Evolutionary conservation across 495 filamentous ascomycete genomes (phyloP).

Genomic region (Clohesyomyces aquaticus): DNA sequence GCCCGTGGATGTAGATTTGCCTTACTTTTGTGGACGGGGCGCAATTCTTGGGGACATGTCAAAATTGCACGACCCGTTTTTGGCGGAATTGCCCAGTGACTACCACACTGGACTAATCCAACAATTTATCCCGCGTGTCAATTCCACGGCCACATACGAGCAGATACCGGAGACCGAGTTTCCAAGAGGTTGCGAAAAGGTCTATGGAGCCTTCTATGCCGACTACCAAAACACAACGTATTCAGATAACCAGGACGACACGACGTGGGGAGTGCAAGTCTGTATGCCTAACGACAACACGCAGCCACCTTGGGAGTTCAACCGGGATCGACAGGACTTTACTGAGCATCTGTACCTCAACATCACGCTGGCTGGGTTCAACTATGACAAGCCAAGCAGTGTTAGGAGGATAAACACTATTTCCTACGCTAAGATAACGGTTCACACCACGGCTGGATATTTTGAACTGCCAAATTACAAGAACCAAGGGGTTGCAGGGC

Average conservation of each 20-base stretch:
- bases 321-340: conserved; percentile 45
- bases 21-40: neutral
- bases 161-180: conserved; percentile 33
- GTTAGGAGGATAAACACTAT: neutral
- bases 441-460: conserved; percentile 1
- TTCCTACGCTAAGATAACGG: conserved; percentile 2
- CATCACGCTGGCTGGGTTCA: conserved; percentile 21
- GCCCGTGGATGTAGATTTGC: neutral
- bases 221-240: conserved; percentile 25
- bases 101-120: conserved; percentile 41
- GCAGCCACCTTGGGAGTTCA: conserved; percentile 43
- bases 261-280: conserved; percentile 30
- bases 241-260: neutral
- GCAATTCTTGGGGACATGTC: conserved; percentile 27
- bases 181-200: conserved; percentile 33
- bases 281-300: conserved; percentile 42
- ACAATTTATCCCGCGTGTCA: conserved; percentile 46
- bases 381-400: neutral
- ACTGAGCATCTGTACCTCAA: conserved; percentile 42
- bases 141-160: conserved; percentile 40
- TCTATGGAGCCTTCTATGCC: conserved; percentile 31
- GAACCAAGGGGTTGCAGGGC: neutral
- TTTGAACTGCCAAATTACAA: conserved; percentile 11
- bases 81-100: conserved; percentile 34
- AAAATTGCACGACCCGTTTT: conserved; percentile 34